Evolutionary conservation across 106 monocot species (phyloP), one percentile per base, ranked within the genome.

Genomic region (Allium fistulosum): DNA sequence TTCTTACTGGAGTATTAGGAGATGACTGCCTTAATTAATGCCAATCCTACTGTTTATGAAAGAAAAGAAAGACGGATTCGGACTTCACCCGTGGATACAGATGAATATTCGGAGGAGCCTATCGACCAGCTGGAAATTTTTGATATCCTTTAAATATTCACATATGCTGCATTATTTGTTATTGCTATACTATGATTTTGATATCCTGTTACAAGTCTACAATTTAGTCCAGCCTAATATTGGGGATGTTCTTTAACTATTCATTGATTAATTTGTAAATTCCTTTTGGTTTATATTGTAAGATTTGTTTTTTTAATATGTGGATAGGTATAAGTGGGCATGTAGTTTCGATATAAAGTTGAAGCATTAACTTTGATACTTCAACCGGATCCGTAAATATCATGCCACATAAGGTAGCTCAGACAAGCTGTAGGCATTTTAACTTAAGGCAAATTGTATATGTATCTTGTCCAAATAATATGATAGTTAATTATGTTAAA

Each of bases 51-150:
- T 46, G 76, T 90, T 4, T 73, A 90, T 71, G 85, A 85, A 69
- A 85, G 59, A 68, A 90, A 90, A 73, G 90, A 90, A 67, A 68
- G 90, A 11, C 79, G 78, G 2, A 26, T 65, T 47, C 63, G 83
- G 58, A 71, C 47, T 57, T 26, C 68, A 11, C 72, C 80, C 8
- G 18, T 60, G 51, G 58, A 67, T 13, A 67, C 46, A 61, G 80
- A 85, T 78, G 90, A 85, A 67, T 78, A 83, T 74, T 82, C 82
- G 0, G 85, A 72, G 63, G 90, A 90, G 69, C 60, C 75, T 9
- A 90, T 90, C 14, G 90, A 90, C 71, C 82, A 85, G 55, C 85
- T 53, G 53, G 90, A 90, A 78, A 85, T 90, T 80, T 90, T 90
- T 75, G 90, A 90, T 90, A 90, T 90, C 90, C 90, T 85, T 76